Base-by-base conservation (phyloP, 228 moss, liverwort and hornwort species). In the Sphagnum fallax region DNA sequence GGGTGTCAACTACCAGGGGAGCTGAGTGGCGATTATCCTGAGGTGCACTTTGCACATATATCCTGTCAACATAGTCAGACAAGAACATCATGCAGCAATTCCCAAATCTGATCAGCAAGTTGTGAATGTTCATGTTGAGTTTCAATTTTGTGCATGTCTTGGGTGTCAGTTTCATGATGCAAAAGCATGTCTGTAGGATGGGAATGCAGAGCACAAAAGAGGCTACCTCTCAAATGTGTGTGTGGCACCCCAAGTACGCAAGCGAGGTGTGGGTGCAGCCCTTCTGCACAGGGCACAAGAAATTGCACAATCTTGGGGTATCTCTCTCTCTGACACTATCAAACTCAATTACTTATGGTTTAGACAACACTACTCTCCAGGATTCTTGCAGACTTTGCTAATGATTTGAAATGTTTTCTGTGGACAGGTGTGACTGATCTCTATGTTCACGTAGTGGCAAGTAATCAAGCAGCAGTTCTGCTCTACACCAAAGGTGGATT, bases 161-260 rank as follows among this genome's bases (percentile, higher is more conserved):
- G 32, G 32, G 32, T 32, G 32, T 32, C 32, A 32, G 32, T 32
- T 32, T 32, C 32, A 32, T 32, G 32, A 32, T 32, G 32, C 32
- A 32, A 32, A 32, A 32, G 32, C 32, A 32, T 32, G 47, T 60
- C 49, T 49, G 48, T 79, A 97, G 97, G 91, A 85, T 68, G 52
- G 68, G 2, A 69, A 76, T 67, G 98, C 88, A 61, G 84, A 90
- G 63, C 81, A 79, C 68, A 66, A 72, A 73, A 75, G 98, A 76
- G 93, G 90, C 48, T 98, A 98, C 78, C 79, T 98, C 65, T 98
- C 98, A 16, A 98, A 98, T 77, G 93, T 98, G 15, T 98, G 98
- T 53, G 93, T 93, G 67, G 98, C 98, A 16, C 83, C 87, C 65
- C 81, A 88, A 76, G 83, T 90, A 69, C 98, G 98, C 14, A 82